A percentile compares a stretch with the other conserved stretches of the same genome.
Conservation (phyloP, 164 flowering plant species). For the Nymphaea thermarum region DNA sequence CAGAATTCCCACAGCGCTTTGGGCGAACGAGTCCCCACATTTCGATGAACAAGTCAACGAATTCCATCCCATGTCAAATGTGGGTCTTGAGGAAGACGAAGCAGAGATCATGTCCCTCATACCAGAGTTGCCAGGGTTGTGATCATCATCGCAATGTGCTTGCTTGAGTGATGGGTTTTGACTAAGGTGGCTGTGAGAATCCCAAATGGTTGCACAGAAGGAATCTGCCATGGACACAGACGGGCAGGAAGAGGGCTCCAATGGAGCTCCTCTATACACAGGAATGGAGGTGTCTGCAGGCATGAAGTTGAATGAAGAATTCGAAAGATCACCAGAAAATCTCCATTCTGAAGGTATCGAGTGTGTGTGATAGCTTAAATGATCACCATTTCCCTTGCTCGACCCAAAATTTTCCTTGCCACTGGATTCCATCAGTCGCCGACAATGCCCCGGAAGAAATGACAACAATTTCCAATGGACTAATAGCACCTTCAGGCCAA, state of each 20-base stretch:
- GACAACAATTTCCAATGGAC: background rate
- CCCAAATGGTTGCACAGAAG: slow-evolving; percentile 29
- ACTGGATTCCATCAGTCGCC: slow-evolving; percentile 31
- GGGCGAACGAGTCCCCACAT: slow-evolving; percentile 32
- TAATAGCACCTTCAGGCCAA: background rate
- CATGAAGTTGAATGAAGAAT: background rate
- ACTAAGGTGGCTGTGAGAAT: slow-evolving; percentile 20
- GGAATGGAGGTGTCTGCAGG: background rate
- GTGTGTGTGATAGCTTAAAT: slow-evolving; percentile 22
- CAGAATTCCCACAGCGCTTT: slow-evolving; percentile 33
- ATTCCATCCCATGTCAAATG: slow-evolving; percentile 39
- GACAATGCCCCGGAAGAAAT: background rate
- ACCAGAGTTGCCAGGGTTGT: slow-evolving; percentile 1
- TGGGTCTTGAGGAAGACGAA: slow-evolving; percentile 1
- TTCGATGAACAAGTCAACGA: slow-evolving; percentile 25
- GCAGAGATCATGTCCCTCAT: slow-evolving; percentile 22
- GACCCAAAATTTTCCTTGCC: slow-evolving; percentile 32
- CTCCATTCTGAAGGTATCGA: slow-evolving; percentile 49
- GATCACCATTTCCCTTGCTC: slow-evolving; percentile 32
- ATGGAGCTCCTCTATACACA: background rate
- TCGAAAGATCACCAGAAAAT: slow-evolving; percentile 5
- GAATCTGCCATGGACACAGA: slow-evolving; percentile 24
- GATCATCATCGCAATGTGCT: slow-evolving; percentile 22
- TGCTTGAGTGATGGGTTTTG: slow-evolving; percentile 34
- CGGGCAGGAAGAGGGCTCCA: slow-evolving; percentile 8